These are phyloP conservation scores for Suillus weaverae DNA, from an alignment of 768 basidiomycete species.

Conservation along the genomic window DNA sequence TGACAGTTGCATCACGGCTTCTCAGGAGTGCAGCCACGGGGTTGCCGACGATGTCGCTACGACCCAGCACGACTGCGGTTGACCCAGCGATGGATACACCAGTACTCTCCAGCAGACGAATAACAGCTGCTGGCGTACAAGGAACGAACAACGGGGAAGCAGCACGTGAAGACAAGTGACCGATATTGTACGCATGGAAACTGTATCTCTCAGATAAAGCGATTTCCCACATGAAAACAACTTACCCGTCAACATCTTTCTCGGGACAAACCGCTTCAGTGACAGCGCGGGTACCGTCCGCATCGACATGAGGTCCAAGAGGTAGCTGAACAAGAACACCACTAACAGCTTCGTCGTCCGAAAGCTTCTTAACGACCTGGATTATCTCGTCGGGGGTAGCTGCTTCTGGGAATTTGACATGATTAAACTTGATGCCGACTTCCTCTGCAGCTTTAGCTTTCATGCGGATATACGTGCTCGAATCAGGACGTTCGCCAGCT, in stretches of 20 bases:
- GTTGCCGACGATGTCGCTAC: constrained; percentile 96
- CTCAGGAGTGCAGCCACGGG: constrained; percentile 91
- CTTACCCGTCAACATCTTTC: constrained; percentile 96
- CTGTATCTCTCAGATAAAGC: constrained; percentile 39
- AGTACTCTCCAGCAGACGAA: constrained; percentile 88
- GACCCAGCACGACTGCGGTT: constrained; percentile 89
- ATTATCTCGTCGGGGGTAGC: constrained; percentile 77
- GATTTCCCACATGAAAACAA: constrained; percentile 18
- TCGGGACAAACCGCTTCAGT: constrained; percentile 93
- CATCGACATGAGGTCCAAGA: constrained; percentile 75
- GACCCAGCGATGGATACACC: constrained; percentile 74
- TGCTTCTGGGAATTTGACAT: constrained; percentile 70
- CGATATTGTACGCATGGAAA: constrained; percentile 98
- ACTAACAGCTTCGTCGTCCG: constrained; percentile 75
- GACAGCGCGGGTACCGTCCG: constrained; percentile 83
- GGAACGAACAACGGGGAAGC: constrained; percentile 88
- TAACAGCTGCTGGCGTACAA: constrained; percentile 93
- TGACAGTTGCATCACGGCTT: constrained; percentile 92
- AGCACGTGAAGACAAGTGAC: constrained; percentile 88
- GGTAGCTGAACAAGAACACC: constrained; percentile 97
- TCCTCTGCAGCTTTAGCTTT: constrained; percentile 95
- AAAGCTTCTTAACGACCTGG: constrained; percentile 74
- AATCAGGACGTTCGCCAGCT: constrained; percentile 90
- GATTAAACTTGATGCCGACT: constrained; percentile 85
- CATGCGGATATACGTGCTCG: constrained; percentile 93